Base-by-base conservation (phyloP, 179 eudicot species). In the Beta macrorhiza region DNA sequence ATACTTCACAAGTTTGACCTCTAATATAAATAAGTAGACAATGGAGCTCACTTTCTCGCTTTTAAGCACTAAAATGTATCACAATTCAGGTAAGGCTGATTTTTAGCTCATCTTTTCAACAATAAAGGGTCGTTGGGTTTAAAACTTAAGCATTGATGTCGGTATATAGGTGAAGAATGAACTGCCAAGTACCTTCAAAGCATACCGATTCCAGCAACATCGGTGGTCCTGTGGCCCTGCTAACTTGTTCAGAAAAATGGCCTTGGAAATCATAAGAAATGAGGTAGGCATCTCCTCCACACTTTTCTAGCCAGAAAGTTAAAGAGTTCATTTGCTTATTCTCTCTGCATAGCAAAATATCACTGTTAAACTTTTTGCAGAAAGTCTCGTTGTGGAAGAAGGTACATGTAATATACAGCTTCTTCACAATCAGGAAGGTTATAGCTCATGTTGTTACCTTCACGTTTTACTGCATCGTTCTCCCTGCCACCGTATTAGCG, bases 181-280 rank as follows among this genome's bases (percentile, higher is more conserved):
- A 77, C 80, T 92, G 71, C 95, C 95, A 17, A 92, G 95, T 82
- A 90, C 91, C 10, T 92, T 89, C 68, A 92, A 90, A 82, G 93
- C 95, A 44, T 92, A 85, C 67, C 86, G 95, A 56, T 89, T 85
- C 75, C 93, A 92, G 72, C 95, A 92, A 74, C 95, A 92, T 65
- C 82, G 95, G 29, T 92, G 95, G 95, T 90, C 95, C 0, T 91
- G 92, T 37, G 95, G 95, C 19, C 95, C 95, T 2, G 95, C 95
- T 63, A 90, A 92, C 72, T 77, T 92, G 32, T 92, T 92, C 79
- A 79, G 90, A 76, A 92, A 92, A 82, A 92, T 88, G 93, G 86
- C 75, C 1, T 37, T 32, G 14, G 95, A 89, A 74, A 92, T 92
- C 19, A 22, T 91, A 3, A 83, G 65, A 71, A 92, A 90, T 83